Conservation (phyloP, 179 eudicot species). For the Dionaea muscipula region DNA sequence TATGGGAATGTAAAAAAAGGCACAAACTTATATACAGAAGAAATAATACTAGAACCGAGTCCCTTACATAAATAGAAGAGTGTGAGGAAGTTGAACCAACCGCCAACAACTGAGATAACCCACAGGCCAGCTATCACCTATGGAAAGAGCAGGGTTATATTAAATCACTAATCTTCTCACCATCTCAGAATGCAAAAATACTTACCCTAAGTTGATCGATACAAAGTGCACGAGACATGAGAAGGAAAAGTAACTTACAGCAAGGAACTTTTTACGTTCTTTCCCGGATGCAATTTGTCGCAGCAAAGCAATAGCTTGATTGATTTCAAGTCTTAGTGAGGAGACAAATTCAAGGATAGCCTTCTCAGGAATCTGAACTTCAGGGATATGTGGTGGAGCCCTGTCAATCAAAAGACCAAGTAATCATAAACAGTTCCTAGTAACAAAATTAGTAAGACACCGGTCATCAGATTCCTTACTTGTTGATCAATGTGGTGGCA, state of each 20-base stretch:
- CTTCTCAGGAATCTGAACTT: constrained; percentile 45
- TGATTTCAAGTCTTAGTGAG: constrained; percentile 29
- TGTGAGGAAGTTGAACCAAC: constrained; percentile 59
- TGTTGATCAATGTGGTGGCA: constrained; percentile 49
- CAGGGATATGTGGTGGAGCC: constrained; percentile 48
- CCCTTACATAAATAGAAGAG: constrained; percentile 53
- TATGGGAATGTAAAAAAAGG: background rate
- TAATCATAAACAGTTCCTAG: background rate
- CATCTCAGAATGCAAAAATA: too few relatives aligned
- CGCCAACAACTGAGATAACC: constrained; percentile 47
- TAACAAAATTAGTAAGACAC: background rate
- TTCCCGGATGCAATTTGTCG: constrained; percentile 51
- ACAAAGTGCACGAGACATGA: background rate
- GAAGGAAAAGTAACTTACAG: constrained; percentile 25
- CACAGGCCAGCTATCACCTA: constrained; percentile 57
- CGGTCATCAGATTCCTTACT: constrained; percentile 20
- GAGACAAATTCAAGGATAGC: constrained; percentile 33
- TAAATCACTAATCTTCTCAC: background rate
- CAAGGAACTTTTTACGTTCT: constrained; percentile 50
- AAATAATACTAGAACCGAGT: background rate
- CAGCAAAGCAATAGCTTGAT: constrained; percentile 28
- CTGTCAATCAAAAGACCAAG: constrained; percentile 16
- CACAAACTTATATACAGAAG: background rate
- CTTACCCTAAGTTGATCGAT: background rate
- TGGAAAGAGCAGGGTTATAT: background rate